phyloP scores from a whole-genome alignment of 2,329 filamentous ascomycete species.

The Cladophialophora chaetospira region DNA sequence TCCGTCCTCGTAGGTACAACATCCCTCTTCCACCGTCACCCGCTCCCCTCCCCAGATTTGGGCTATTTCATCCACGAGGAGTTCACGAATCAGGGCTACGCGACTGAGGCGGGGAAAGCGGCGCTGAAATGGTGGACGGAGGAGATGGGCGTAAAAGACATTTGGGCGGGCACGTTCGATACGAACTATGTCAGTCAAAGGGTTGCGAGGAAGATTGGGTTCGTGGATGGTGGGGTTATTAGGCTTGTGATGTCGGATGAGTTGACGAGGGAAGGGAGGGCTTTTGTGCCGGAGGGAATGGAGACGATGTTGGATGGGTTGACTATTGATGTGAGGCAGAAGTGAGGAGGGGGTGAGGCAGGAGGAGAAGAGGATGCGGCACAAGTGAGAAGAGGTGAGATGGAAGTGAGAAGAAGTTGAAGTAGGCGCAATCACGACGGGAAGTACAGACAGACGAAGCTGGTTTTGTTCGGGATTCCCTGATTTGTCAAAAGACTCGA shows the following conservation, averaged over 20 bases:
- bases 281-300: slow-evolving; percentile 11
- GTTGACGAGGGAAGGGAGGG: background rate
- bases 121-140: slow-evolving; percentile 14
- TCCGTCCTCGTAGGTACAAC: slow-evolving; percentile 11
- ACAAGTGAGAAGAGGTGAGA: background rate
- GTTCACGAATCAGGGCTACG: slow-evolving; percentile 10
- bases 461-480: too few relatives aligned
- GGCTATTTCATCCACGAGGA: slow-evolving; percentile 4
- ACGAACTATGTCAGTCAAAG: slow-evolving; percentile 7
- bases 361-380: background rate
- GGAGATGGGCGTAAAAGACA: slow-evolving; percentile 2
- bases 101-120: slow-evolving; percentile 13
- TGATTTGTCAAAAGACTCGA: too few relatives aligned
- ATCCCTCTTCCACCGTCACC: slow-evolving; percentile 4
- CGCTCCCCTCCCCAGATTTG: slow-evolving; percentile 12
- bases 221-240: slow-evolving; percentile 11
- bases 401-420: too few relatives aligned
- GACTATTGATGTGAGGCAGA: slow-evolving; percentile 5
- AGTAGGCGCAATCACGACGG: too few relatives aligned
- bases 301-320: slow-evolving; percentile 1
- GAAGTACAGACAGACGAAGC: too few relatives aligned
- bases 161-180: slow-evolving; percentile 10
- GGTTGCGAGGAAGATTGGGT: slow-evolving; percentile 13
- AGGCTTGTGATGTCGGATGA: background rate
- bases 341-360: background rate